Evolutionary conservation across 1,139 yeast genomes (phyloP), one percentile per base, ranked within the genome.

Genomic region (Geotrichum histeridarum): DNA sequence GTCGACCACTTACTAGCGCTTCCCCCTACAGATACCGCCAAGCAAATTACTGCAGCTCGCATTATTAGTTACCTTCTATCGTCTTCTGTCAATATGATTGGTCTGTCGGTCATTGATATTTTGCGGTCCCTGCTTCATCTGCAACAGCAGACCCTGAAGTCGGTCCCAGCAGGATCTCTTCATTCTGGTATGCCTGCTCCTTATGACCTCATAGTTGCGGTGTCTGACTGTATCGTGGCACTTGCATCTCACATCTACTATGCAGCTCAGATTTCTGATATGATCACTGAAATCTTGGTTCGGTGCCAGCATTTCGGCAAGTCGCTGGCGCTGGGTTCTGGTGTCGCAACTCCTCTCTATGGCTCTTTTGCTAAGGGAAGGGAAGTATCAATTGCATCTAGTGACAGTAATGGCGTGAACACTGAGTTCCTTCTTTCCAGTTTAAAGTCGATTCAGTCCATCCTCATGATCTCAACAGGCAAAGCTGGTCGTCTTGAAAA

Each of bases 101-200:
- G 98, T 0, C 74, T 93, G 47, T 86, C 96, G n/a, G 87, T 89
- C n/a, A 77, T 90, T 49, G 98, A 91, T 67, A 78, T 84, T 59
- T 75, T 87, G 67, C 81, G 86, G 58, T 80, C 80, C 50, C 70
- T 93, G 14, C 71, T 87, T 48, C 94, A 89, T 65, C 70, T 81
- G 18, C 55, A 56, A 46, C 30, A 42, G 2, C 70, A 74, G 17
- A 67, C 80, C 48, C 68, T 79, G 39, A 54, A 54, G 42, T 30
- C 51, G 11, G 56, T 43, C 2, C 38, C 51, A 12, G 43, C 45
- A 8, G 42, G 46, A 8, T 32, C 42, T n/a, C 48, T 48, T n/a
- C 27, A 31, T n/a, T 22, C 48, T 22, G 53, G 59, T 17, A 14
- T n/a, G 2, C 46, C 59, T 1, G 51, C 52, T 17, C 35, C 51